phyloP scores from a whole-genome alignment of 2,329 filamentous ascomycete species.

The Fusarium xyrophilum region DNA sequence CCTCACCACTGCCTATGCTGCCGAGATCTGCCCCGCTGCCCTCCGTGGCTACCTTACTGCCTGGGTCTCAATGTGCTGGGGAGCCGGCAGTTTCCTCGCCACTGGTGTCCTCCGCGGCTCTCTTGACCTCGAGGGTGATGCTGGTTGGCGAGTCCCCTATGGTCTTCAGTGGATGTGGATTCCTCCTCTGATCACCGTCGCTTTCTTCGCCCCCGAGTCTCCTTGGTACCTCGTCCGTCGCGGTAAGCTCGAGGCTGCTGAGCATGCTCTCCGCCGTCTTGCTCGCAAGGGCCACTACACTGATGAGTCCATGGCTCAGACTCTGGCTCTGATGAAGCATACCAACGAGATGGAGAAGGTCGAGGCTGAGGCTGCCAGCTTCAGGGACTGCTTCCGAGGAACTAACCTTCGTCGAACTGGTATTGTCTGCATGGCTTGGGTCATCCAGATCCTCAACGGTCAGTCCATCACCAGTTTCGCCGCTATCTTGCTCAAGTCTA shows the following conservation, averaged over 20 bases:
- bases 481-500: slow-evolving; percentile 59
- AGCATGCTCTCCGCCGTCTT: slow-evolving; percentile 50
- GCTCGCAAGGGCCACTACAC: slow-evolving; percentile 47
- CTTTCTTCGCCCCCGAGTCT: slow-evolving; percentile 55
- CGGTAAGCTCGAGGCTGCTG: slow-evolving; percentile 48
- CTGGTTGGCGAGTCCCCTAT: slow-evolving; percentile 56
- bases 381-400: slow-evolving; percentile 57
- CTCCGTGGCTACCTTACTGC: slow-evolving; percentile 56
- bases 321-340: slow-evolving; percentile 51
- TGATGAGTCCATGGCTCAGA: slow-evolving; percentile 48
- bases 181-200: slow-evolving; percentile 50
- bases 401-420: slow-evolving; percentile 50
- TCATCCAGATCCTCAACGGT: slow-evolving; percentile 46
- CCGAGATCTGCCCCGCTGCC: slow-evolving; percentile 53
- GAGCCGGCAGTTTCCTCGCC: slow-evolving; percentile 55
- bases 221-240: slow-evolving; percentile 58
- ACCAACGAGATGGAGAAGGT: slow-evolving; percentile 51
- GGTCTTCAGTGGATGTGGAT: slow-evolving; percentile 58
- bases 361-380: slow-evolving; percentile 55
- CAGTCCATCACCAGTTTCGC: slow-evolving; percentile 62
- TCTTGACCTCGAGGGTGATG: slow-evolving; percentile 47
- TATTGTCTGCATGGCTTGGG: slow-evolving; percentile 48
- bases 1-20: slow-evolving; percentile 55
- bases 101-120: slow-evolving; percentile 52
- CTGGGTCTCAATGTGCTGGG: slow-evolving; percentile 58